phyloP scores from a whole-genome alignment of 1,284 basidiomycete species.

The Leccinum subrobustum region DNA sequence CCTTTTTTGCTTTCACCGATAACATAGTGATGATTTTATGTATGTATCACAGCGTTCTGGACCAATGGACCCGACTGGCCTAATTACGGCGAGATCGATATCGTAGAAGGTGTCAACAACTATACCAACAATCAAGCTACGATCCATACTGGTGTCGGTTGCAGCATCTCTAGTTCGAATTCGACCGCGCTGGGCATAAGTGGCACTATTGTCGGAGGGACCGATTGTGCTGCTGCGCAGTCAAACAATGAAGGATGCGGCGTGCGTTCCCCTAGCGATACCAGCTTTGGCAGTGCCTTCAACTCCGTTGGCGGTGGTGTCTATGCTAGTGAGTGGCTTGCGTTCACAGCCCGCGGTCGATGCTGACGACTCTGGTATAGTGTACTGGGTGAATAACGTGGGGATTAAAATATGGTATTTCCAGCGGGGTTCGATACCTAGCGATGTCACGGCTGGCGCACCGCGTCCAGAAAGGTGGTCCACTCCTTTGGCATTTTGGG shows the following conservation, averaged over 20 bases:
- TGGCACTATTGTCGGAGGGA: slow-evolving; percentile 63
- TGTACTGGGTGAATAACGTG: slow-evolving; percentile 50
- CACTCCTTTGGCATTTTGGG: slow-evolving; percentile 74
- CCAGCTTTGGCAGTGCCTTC: slow-evolving; percentile 66
- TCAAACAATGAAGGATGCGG: slow-evolving; percentile 75
- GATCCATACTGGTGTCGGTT: slow-evolving; percentile 75
- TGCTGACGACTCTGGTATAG: slow-evolving; percentile 14
- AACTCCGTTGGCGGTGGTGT: slow-evolving; percentile 76
- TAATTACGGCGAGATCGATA: slow-evolving; percentile 77
- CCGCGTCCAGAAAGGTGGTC: slow-evolving; percentile 79
- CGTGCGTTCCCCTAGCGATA: slow-evolving; percentile 48
- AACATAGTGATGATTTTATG: slow-evolving; percentile 24
- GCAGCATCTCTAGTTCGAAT: slow-evolving; percentile 55
- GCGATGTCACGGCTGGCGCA: slow-evolving; percentile 64
- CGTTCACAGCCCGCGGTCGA: neutral
- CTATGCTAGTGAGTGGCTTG: slow-evolving; percentile 65
- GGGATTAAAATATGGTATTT: slow-evolving; percentile 86
- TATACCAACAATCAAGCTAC: slow-evolving; percentile 81
- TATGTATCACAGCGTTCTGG: slow-evolving; percentile 44
- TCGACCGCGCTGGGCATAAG: slow-evolving; percentile 50
- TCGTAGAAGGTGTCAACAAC: slow-evolving; percentile 79
- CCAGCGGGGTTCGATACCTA: slow-evolving; percentile 66
- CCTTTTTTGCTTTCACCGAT: slow-evolving; percentile 22
- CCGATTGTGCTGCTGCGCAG: slow-evolving; percentile 64
- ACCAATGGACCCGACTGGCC: slow-evolving; percentile 74